Conservation (phyloP, 75 land plant species). For the Pinus tabuliformis region DNA sequence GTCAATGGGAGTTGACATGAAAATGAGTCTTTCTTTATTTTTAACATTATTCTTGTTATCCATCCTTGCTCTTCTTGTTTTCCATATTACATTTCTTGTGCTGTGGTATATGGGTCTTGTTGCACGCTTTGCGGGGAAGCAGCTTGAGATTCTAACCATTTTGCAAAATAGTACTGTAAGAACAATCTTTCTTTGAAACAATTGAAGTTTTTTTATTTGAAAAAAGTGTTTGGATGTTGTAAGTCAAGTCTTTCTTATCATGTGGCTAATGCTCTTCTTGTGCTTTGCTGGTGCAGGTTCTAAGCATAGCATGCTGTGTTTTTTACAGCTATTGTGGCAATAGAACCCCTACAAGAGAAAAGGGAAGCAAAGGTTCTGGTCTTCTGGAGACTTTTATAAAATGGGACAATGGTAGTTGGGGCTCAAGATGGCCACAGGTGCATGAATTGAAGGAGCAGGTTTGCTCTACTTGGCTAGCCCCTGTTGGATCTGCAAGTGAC, state of each 20-base stretch:
- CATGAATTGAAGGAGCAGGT: constrained; percentile 89
- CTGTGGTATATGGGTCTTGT: constrained; percentile 96
- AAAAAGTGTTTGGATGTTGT: not conserved
- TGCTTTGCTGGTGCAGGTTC: constrained; percentile 54
- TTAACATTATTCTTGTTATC: constrained; percentile 86
- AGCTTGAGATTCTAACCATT: constrained; percentile 83
- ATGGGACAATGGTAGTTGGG: constrained; percentile 49
- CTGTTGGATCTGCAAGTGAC: constrained; percentile 98
- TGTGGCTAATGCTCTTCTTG: not conserved
- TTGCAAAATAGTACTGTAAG: constrained; percentile 95
- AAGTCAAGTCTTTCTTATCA: not conserved
- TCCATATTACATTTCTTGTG: constrained; percentile 83
- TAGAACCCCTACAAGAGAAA: constrained; percentile 53
- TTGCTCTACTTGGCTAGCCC: constrained; percentile 94
- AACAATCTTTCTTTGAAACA: not conserved
- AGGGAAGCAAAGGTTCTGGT: constrained; percentile 41
- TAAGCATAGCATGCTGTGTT: constrained; percentile 96
- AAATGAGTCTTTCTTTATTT: constrained; percentile 92
- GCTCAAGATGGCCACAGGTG: constrained; percentile 62
- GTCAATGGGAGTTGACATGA: constrained; percentile 98
- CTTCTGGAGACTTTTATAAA: constrained; percentile 28
- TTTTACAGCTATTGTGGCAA: constrained; percentile 98
- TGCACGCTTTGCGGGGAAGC: constrained; percentile 90
- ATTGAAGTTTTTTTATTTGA: not conserved
- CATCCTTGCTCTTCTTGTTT: constrained; percentile 69